A percentile compares a stretch with the other conserved stretches of the same genome.
phyloP scores from a whole-genome alignment of 1,284 basidiomycete genomes.

The Malassezia vespertilionis region DNA sequence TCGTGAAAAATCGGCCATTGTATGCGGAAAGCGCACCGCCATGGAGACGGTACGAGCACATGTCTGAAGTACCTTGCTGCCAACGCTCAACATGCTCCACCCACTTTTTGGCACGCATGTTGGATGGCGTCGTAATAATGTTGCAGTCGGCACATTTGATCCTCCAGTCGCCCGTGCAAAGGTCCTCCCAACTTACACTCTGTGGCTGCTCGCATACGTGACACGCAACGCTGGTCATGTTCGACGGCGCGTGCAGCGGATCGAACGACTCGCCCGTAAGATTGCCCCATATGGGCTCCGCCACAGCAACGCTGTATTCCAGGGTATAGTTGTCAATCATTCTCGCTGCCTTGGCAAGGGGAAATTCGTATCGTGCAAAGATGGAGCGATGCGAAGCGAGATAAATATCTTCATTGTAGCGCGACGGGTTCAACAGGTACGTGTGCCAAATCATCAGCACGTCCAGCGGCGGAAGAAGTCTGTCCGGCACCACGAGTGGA shows the following conservation, averaged over 20 bases:
- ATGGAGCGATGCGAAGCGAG: neutral
- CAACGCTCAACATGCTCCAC: neutral
- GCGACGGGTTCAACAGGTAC: constrained; percentile 24
- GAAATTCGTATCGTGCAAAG: neutral
- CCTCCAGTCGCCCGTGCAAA: neutral
- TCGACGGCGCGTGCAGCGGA: neutral
- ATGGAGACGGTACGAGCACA: neutral
- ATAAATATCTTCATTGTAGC: constrained; percentile 18
- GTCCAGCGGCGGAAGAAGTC: constrained; percentile 28
- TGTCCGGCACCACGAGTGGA: neutral
- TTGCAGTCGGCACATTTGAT: neutral
- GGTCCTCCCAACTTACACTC: neutral
- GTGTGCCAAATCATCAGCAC: constrained; percentile 30
- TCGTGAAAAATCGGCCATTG: neutral
- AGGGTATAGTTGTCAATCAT: neutral
- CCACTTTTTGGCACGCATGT: neutral
- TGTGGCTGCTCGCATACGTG: neutral
- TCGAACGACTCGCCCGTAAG: neutral
- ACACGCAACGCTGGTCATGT: neutral
- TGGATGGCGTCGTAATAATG: neutral
- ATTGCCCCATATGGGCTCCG: neutral
- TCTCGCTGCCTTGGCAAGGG: neutral
- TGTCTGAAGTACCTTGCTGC: neutral
- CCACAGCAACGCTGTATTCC: neutral
- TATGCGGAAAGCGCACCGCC: neutral